Evolutionary conservation across 768 basidiomycete species (phyloP), one percentile per base, ranked within the genome.

Genomic region (Suillus fuscotomentosus): DNA sequence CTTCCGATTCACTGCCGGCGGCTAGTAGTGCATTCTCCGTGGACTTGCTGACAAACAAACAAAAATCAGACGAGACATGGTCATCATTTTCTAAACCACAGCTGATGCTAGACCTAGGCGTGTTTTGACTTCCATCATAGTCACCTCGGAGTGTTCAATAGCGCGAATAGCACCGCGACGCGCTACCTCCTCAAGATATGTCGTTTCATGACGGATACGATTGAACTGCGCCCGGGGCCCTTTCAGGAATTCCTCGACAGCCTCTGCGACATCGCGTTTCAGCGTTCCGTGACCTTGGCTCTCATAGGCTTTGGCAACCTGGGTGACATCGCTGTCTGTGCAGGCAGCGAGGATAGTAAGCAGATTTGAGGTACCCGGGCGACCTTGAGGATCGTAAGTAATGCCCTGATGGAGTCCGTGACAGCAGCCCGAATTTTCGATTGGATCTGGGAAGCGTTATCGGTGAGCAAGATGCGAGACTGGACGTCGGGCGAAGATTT

Each of bases 381-480:
- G 88, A n/a, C 75, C 72, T 1, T 77, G 76, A 0, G 95, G 94
- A 72, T 97, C 94, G 68, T 88, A 98, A 0, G 90, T 88, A 50
- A 97, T 86, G 3, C 87, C 87, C 0, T 74, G 74, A 84, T 83
- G 0, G 94, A 92, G 74, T 98, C 97, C 0, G 96, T 98, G 2
- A 95, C 90, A 1, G 96, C 92, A 7, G 81, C 78, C 22, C 88
- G 87, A 63, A 98, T 83, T 74, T 97, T 97, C 31, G 81, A 71
- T 54, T 74, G 72, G 53, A 97, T 93, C 70, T 85, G 76, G 1
- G 77, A 69, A 11, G 84, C 73, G 0, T 85, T 76, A 72, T 98
- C 96, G 31, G 91, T 96, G 45, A 99, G 82, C 62, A 94, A 83
- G 71, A 98, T 94, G 31, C 95, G 90, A 0, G 95, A 96, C 17